Evolutionary conservation across 495 filamentous ascomycete genomes (phyloP).

Genomic region (Monascus purpureus): DNA sequence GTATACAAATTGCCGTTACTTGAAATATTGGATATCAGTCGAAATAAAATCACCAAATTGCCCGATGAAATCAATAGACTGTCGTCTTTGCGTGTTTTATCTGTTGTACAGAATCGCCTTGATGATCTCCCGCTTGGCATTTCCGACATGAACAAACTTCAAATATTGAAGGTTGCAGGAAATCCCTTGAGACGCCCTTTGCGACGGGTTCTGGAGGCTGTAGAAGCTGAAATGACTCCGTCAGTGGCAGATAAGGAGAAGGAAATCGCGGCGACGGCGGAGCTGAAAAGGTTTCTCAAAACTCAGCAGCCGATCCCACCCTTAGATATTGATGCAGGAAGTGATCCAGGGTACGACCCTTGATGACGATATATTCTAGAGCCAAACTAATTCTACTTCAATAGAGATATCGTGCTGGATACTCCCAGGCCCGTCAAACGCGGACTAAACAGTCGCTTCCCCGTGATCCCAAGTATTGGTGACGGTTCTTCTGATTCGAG

Average conservation of each 20-base stretch:
- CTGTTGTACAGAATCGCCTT: constrained; percentile 73
- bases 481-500: constrained; percentile 36
- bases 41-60: constrained; percentile 65
- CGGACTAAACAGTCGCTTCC: constrained; percentile 65
- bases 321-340: constrained; percentile 46
- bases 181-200: constrained; percentile 55
- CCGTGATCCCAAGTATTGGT: constrained; percentile 56
- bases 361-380: neutral
- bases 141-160: constrained; percentile 77
- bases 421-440: constrained; percentile 66
- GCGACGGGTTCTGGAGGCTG: constrained; percentile 26
- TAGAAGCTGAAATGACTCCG: constrained; percentile 27
- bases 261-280: constrained; percentile 53
- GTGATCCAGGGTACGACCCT: constrained; percentile 49
- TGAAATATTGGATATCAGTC: constrained; percentile 83
- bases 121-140: constrained; percentile 67
- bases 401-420: constrained; percentile 42
- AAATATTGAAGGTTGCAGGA: constrained; percentile 73
- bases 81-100: constrained; percentile 61
- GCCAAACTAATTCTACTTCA: constrained; percentile 2
- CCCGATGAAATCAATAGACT: constrained; percentile 70
- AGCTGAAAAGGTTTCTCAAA: constrained; percentile 68
- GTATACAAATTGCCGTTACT: constrained; percentile 72
- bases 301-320: constrained; percentile 35
- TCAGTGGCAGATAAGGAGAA: constrained; percentile 41